Conservation (phyloP, 2,329 filamentous ascomycete species). For the Pseudopithomyces maydicus region DNA sequence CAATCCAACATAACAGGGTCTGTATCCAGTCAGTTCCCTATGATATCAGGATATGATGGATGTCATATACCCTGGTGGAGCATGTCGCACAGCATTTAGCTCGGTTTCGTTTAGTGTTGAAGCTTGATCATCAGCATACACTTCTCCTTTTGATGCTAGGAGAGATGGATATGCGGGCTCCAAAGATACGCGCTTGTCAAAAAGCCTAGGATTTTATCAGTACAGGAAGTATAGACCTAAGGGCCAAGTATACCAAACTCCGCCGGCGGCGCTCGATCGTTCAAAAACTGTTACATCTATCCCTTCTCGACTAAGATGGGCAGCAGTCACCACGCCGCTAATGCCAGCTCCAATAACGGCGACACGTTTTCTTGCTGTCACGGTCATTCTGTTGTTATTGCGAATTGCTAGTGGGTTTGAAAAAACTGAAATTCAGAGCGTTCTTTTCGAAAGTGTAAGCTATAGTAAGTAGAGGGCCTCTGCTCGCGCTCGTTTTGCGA, state of each 20-base stretch:
- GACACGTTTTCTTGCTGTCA: slow-evolving; percentile 21
- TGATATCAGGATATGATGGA: not conserved
- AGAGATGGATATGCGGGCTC: slow-evolving; percentile 55
- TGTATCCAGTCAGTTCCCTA: slow-evolving; percentile 25
- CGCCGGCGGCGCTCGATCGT: slow-evolving; percentile 57
- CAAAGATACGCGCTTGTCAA: slow-evolving; percentile 54
- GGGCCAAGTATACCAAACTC: slow-evolving; percentile 56
- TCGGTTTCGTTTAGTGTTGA: slow-evolving; percentile 15
- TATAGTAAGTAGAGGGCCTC: too few relatives aligned
- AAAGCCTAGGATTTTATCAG: slow-evolving; percentile 45
- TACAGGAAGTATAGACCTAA: not conserved
- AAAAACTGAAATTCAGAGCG: not conserved
- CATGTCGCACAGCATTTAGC: slow-evolving; percentile 42
- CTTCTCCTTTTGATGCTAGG: slow-evolving; percentile 22
- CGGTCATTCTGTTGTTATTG: slow-evolving; percentile 16
- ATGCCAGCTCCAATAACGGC: slow-evolving; percentile 46
- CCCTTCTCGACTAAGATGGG: slow-evolving; percentile 39
- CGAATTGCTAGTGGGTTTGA: not conserved
- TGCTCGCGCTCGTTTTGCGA: too few relatives aligned
- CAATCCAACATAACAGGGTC: slow-evolving; percentile 59
- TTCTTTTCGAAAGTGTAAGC: not conserved
- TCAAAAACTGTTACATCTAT: slow-evolving; percentile 61
- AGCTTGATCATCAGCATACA: slow-evolving; percentile 12
- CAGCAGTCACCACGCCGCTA: slow-evolving; percentile 42
- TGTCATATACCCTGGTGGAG: slow-evolving; percentile 55